Base-by-base conservation (phyloP, 768 basidiomycete genomes). In the Russula foetens region DNA sequence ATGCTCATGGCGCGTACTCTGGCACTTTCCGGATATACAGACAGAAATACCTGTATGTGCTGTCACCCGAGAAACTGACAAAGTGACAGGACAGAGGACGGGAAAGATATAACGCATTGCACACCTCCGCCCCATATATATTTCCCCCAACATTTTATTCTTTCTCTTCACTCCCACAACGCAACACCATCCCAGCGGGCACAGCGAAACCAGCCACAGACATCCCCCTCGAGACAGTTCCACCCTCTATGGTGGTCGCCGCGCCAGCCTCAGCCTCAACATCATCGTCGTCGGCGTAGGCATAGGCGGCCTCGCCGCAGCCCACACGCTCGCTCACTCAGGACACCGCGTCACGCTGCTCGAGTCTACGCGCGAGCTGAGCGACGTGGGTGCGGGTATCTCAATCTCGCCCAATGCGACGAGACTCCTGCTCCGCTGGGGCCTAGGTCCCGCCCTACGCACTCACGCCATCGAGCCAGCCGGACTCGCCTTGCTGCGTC, bases 361-460 rank as follows among this genome's bases (percentile, higher is more conserved):
- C 65, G 76, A 77, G 65, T 63, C 74, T 28, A 75, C 76, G 2
- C 38, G 67, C 15, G 70, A 67, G 3, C 70, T 77, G 3, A 73
- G 74, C n/a, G 76, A 77, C 55, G 75, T 76, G 39, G 75, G 75
- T 59, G 75, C 75, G 0, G 75, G 75, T 52, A 76, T 77, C 64
- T 75, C 76, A 61, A 74, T 77, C 51, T 68, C 75, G 6, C 76
- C 76, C 7, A 77, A 77, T 61, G 67, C 75, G 46, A 69, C 70
- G 33, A 72, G 75, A 12, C 68, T 77, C 3, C 67, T 77, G 23
- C 48, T 63, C 5, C 66, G 73, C n/a, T 77, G 76, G 75, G 76
- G 76, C 4, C 69, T 75, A 39, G 71, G 68, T 0, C 60, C 70
- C 24, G 66, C 58, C 5, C 68, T 9, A 77, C 35, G 68, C 66